phyloP scores from a whole-genome alignment of 2,329 filamentous ascomycete species.

The Hymenoscyphus linearis region DNA sequence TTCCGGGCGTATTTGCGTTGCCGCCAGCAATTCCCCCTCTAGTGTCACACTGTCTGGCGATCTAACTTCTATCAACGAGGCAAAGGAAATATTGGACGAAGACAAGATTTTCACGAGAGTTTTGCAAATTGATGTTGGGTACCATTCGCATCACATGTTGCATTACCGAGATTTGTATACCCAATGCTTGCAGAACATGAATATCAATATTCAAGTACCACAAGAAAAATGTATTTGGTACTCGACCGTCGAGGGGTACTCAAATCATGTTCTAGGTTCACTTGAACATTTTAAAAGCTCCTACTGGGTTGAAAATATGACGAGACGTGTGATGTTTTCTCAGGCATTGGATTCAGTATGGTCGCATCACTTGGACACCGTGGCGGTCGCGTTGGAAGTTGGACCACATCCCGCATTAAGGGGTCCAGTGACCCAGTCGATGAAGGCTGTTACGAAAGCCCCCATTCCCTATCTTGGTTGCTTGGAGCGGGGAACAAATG shows the following conservation, averaged over 20 bases:
- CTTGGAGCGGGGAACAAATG: slow-evolving; percentile 12
- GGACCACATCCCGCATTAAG: slow-evolving; percentile 24
- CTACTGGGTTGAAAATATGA: slow-evolving; percentile 37
- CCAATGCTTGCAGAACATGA: slow-evolving; percentile 10
- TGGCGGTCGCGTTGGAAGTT: slow-evolving; percentile 17
- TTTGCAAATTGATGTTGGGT: slow-evolving; percentile 24
- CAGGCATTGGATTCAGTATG: slow-evolving; percentile 36
- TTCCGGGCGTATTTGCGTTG: too few relatives aligned
- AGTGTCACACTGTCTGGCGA: too few relatives aligned
- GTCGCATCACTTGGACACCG: slow-evolving; percentile 8
- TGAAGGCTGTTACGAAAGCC: slow-evolving; percentile 8
- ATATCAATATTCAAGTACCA: slow-evolving; percentile 17
- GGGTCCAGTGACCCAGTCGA: slow-evolving; percentile 16
- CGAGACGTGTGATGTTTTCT: slow-evolving; percentile 38
- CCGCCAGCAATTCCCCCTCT: too few relatives aligned
- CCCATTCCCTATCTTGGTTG: slow-evolving; percentile 14
- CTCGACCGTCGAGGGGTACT: slow-evolving; percentile 13
- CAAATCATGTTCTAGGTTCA: neutral
- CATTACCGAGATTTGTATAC: slow-evolving; percentile 16
- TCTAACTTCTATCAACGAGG: slow-evolving; percentile 16
- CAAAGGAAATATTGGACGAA: slow-evolving; percentile 4
- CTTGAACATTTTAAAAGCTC: slow-evolving; percentile 1
- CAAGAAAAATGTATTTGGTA: slow-evolving; percentile 36
- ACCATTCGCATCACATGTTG: slow-evolving; percentile 28
- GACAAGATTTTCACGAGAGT: slow-evolving; percentile 17